Conservation (phyloP, 192 early-diverging fungal species). For the Backusella parvicylindrica region DNA sequence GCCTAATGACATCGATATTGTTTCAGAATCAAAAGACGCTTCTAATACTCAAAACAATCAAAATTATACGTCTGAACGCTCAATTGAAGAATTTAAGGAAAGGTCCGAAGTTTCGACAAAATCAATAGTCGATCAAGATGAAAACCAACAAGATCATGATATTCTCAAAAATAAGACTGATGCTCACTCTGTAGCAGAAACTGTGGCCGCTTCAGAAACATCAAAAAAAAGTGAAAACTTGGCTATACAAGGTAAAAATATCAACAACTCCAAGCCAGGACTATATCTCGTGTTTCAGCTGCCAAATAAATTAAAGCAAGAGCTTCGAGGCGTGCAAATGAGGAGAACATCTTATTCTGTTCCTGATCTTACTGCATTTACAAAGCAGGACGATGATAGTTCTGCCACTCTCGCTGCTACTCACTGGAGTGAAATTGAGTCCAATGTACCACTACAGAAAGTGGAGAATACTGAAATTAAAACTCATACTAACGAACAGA, state of each 20-base stretch:
- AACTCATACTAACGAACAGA: neutral
- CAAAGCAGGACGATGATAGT: slow-evolving; percentile 1
- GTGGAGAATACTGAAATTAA: neutral
- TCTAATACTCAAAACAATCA: neutral
- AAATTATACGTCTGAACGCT: neutral
- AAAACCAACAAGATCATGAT: neutral
- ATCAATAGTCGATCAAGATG: neutral
- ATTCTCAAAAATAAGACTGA: neutral
- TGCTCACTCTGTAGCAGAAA: neutral
- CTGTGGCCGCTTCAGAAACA: neutral
- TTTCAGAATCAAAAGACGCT: neutral
- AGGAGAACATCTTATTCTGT: slow-evolving; percentile 14
- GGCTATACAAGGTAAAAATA: neutral
- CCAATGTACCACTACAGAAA: neutral
- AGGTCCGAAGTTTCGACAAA: neutral
- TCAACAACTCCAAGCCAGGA: neutral
- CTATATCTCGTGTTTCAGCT: neutral
- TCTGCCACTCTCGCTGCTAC: neutral
- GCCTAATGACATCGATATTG: neutral
- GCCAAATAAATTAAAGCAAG: slow-evolving; percentile 5
- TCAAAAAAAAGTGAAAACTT: neutral
- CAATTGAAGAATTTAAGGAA: neutral
- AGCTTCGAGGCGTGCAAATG: slow-evolving; percentile 4
- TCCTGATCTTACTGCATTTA: slow-evolving; percentile 5
- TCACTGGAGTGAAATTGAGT: neutral